phyloP scores from a whole-genome alignment of 2,329 filamentous ascomycete genomes.

The Akanthomyces muscarius region DNA sequence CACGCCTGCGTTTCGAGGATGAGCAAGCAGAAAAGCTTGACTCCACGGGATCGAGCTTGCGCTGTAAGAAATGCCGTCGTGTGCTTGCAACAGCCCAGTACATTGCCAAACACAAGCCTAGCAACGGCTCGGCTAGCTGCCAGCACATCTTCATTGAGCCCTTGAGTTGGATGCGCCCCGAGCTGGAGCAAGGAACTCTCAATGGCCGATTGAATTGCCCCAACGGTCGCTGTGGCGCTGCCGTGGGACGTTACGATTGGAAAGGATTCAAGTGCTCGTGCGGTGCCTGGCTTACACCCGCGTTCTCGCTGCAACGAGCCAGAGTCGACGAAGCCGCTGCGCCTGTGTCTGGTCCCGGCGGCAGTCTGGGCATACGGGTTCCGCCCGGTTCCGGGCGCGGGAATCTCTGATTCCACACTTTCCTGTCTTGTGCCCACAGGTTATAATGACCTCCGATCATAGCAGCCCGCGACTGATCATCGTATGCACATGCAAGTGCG shows the following conservation, averaged over 20 bases:
- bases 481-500: no score
- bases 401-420: slow-evolving; percentile 27
- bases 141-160: slow-evolving; percentile 90
- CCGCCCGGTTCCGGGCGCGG: slow-evolving; percentile 44
- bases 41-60: slow-evolving; percentile 42
- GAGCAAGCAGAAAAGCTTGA: slow-evolving; percentile 49
- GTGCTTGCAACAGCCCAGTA: slow-evolving; percentile 55
- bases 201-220: slow-evolving; percentile 85
- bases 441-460: background rate
- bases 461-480: background rate
- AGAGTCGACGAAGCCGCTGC: slow-evolving; percentile 66
- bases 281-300: slow-evolving; percentile 83
- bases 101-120: slow-evolving; percentile 58
- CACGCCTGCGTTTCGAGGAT: slow-evolving; percentile 79
- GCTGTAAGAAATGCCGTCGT: slow-evolving; percentile 88
- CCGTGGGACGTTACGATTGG: slow-evolving; percentile 93
- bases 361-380: slow-evolving; percentile 49
- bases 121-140: slow-evolving; percentile 44
- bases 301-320: slow-evolving; percentile 78
- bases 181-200: slow-evolving; percentile 74
- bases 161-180: slow-evolving; percentile 87
- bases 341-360: slow-evolving; percentile 19
- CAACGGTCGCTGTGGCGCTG: slow-evolving; percentile 69
- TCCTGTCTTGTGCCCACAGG: background rate
- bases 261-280: slow-evolving; percentile 92